phyloP scores from a whole-genome alignment of 768 basidiomycete species.

The Tulasnella sp. region DNA sequence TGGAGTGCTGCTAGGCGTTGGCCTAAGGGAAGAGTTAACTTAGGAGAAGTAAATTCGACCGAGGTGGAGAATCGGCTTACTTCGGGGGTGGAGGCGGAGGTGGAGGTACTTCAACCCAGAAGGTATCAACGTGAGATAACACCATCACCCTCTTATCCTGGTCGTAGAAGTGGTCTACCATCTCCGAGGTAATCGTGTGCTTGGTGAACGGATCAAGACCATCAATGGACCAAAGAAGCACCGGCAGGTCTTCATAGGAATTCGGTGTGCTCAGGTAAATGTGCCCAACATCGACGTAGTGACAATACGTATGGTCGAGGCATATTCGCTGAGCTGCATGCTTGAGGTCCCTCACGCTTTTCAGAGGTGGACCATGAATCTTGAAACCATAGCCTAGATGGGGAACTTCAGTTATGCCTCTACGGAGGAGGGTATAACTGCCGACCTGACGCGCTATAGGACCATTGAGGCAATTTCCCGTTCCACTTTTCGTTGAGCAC shows the following conservation, averaged over 20 bases:
- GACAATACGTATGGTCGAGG: constrained; percentile 3
- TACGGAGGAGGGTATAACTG: neutral
- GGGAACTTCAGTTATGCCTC: neutral
- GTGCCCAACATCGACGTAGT: constrained; percentile 25
- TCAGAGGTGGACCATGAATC: neutral
- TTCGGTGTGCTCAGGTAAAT: constrained; percentile 16
- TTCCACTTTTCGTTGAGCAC: neutral
- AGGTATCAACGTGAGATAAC: neutral
- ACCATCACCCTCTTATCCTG: neutral
- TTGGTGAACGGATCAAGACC: constrained; percentile 23
- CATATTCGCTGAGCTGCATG: constrained; percentile 23
- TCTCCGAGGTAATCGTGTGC: constrained; percentile 9
- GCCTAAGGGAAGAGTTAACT: neutral
- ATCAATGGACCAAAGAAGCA: constrained; percentile 18
- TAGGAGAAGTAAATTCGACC: neutral
- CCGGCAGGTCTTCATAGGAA: neutral
- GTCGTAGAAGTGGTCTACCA: constrained; percentile 16
- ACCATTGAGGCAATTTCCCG: constrained; percentile 2
- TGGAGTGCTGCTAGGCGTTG: neutral
- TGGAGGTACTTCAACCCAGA: constrained; percentile 11
- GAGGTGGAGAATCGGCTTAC: neutral
- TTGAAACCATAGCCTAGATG: constrained; percentile 1
- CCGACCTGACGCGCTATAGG: neutral
- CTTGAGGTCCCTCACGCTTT: neutral
- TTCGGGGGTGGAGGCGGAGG: constrained; percentile 12